Base-by-base conservation (phyloP, 306 rosid genomes). In the Ormosia emarginata region DNA sequence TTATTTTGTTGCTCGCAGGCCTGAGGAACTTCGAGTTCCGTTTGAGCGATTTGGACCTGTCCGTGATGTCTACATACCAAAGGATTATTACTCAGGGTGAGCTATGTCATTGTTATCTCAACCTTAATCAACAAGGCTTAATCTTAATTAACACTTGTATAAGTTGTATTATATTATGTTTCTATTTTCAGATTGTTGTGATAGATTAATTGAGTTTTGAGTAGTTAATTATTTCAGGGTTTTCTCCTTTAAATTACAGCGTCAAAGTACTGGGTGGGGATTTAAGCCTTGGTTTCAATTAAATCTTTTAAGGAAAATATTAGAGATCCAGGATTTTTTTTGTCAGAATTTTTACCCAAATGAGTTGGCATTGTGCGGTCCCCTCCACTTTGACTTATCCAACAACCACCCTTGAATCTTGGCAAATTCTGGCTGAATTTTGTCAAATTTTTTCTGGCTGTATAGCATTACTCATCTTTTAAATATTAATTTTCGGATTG, bases 41-140 rank as follows among this genome's bases (percentile, higher is more conserved):
- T 96, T 96, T 69, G 99, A 96, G 86, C 93, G 98, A 67, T 96
- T 92, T 41, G 99, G 99, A 59, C 85, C 90, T 18, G 99, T 96
- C 71, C 89, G 99, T 37, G 99, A 96, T 71, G 98, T 96, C 55
- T 96, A 96, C 85, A 90, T 96, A 17, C 99, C 99, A 1, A 93
- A 92, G 91, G 98, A 96, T 83, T 96, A 90, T 87, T 92, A 96
- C 82, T 59, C 99, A 68, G 98, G 98, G 99, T 96, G 78, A 24
- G 24, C 24, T 24, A 24, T 24, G 24, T 24, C 24, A 24, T 24
- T 24, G 24, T 24, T 24, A 24, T 24, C 24, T 24, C 24, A 24
- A 24, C 24, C 24, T 24, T 24, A 24, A 24, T 24, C 24, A 46
- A 49, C 24, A 13, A 66, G 29, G 59, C 36, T 6, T 39, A 33